Base-by-base conservation (phyloP, 2,329 filamentous ascomycete species). In the Cladosporium velox region DNA sequence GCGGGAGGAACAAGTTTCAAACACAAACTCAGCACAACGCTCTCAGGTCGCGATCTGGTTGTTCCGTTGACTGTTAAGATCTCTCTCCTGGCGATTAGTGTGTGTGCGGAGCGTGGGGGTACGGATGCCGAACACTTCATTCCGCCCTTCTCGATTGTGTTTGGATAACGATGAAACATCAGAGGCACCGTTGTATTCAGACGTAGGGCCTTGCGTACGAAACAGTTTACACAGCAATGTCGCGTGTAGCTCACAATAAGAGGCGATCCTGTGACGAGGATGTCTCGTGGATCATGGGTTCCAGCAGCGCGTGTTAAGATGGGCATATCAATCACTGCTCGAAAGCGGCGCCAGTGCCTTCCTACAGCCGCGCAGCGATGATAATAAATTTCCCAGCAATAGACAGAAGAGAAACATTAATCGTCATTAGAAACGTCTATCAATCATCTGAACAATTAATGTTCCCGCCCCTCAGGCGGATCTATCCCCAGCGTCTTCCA, bases 401-500 rank as follows among this genome's bases (percentile, higher is more conserved):
- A 18, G 18, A 8, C 1, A 41, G 35, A 47, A 47, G 8, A 15
- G n/a, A n/a, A 21, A 11, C n/a, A 47, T 47, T 47, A 21, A 47
- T 21, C 21, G n/a, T 47, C 41, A 47, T 47, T 47, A 47, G 10
- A 47, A 47, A 11, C 41, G 18, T 44, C 38, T 24, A 24, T 47
- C 18, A 3, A n/a, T 8, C 38, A n/a, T 44, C 38, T 18, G 8
- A 8, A 2, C 6, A 47, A 21, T 21, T 10, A 47, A 24, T 47
- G 41, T 12, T 47, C 41, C 8, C 41, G 11, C 8, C 41, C 41
- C 41, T 47, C 26, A 14, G 24, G 49, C 24, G 24, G 34, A n/a
- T 58, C 55, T 18, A 63, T 54, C 5, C 60, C 60, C 24, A 63
- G 26, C 24, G 49, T 54, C 47, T 49, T 52, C 60, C 60, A 63